A percentile compares a stretch with the other conserved stretches of the same genome.
phyloP scores from a whole-genome alignment of 805 yeast species.

The Myxozyma melibiosi region DNA sequence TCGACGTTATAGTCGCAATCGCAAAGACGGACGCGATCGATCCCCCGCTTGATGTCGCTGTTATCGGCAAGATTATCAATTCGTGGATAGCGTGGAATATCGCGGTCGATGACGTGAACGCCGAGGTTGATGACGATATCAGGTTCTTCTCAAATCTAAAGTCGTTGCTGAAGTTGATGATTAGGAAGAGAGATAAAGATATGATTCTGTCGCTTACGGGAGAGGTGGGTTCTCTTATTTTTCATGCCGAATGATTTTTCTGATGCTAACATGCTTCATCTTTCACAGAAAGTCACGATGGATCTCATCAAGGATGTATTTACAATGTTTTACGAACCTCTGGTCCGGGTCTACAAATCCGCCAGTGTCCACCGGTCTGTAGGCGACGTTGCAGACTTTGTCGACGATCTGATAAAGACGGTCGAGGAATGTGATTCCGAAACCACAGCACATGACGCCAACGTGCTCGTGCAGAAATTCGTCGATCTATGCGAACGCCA shows the following conservation, averaged over 20 bases:
- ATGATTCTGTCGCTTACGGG: conserved; percentile 51
- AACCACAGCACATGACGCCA: conserved; percentile 54
- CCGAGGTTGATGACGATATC: conserved; percentile 25
- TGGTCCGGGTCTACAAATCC: conserved; percentile 65
- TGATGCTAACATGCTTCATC: conserved; percentile 57
- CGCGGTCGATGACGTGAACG: conserved; percentile 39
- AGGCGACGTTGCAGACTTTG: conserved; percentile 63
- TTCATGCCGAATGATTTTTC: not conserved
- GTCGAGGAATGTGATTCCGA: conserved; percentile 54
- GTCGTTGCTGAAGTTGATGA: conserved; percentile 62
- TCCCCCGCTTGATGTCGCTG: conserved; percentile 29
- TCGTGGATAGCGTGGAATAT: conserved; percentile 43
- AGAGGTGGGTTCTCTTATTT: conserved; percentile 9
- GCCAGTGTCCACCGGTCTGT: conserved; percentile 69
- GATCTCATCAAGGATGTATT: conserved; percentile 71
- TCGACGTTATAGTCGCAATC: conserved; percentile 37
- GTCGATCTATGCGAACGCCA: conserved; percentile 69
- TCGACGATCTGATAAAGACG: conserved; percentile 63
- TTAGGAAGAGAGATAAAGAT: conserved; percentile 75
- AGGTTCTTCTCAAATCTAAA: conserved; percentile 44
- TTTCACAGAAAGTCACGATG: conserved; percentile 87
- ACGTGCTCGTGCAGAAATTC: conserved; percentile 68
- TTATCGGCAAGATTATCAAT: conserved; percentile 39
- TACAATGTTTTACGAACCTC: conserved; percentile 71
- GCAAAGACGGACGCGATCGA: conserved; percentile 32